Conservation (phyloP, 192 early-diverging fungal species). For the Pilobolus umbonatus region DNA sequence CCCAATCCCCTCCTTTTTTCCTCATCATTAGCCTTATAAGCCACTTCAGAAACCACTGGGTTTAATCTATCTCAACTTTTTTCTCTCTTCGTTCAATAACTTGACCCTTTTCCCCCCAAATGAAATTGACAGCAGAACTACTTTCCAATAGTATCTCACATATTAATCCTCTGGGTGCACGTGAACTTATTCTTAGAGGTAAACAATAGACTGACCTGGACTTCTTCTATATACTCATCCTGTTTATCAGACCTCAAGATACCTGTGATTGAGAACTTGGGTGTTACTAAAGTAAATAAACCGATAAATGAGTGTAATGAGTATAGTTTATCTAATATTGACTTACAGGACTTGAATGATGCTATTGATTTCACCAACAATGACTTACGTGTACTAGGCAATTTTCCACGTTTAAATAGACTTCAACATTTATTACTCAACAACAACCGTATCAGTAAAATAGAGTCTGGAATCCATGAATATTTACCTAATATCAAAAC, state of each 20-base stretch:
- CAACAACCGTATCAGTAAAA: slow-evolving; percentile 85
- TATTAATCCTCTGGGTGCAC: slow-evolving; percentile 85
- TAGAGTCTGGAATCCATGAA: slow-evolving; percentile 62
- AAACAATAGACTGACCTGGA: slow-evolving; percentile 16
- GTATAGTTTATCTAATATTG: background rate
- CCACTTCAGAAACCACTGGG: background rate
- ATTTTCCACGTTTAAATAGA: slow-evolving; percentile 80
- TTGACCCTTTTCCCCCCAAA: slow-evolving; percentile 15
- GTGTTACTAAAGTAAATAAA: slow-evolving; percentile 74
- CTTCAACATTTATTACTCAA: slow-evolving; percentile 71
- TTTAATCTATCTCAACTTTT: background rate
- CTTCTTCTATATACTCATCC: slow-evolving; percentile 2
- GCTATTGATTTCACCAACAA: slow-evolving; percentile 92
- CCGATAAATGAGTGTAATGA: background rate
- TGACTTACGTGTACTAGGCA: slow-evolving; percentile 76
- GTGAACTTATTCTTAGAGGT: slow-evolving; percentile 89
- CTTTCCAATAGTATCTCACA: slow-evolving; percentile 59
- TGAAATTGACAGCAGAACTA: slow-evolving; percentile 78
- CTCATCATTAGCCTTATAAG: too few species aligned
- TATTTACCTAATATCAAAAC: slow-evolving; percentile 73
- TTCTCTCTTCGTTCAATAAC: background rate
- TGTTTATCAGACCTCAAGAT: slow-evolving; percentile 70
- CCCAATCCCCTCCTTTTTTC: too few species aligned
- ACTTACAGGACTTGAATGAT: slow-evolving; percentile 80
- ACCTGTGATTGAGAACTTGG: slow-evolving; percentile 89